Evolutionary conservation across 257 asterid species (phyloP).

Genomic region (Agastache rugosa): DNA sequence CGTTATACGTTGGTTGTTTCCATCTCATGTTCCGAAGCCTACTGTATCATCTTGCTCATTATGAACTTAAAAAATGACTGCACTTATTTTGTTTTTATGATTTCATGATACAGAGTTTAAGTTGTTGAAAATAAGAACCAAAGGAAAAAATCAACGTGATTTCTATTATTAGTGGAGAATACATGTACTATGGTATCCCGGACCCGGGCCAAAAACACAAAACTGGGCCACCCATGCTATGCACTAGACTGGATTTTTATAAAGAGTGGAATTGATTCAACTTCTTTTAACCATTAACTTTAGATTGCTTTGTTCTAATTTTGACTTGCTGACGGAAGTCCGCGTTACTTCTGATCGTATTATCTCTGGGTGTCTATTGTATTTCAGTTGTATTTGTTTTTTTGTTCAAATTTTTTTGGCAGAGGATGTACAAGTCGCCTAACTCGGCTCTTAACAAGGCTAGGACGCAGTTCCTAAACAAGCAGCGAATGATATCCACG

Average conservation of each 20-base stretch:
- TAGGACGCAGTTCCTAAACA: slow-evolving; percentile 69
- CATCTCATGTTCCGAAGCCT: not conserved
- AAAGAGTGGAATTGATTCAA: not conserved
- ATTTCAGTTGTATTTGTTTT: not conserved
- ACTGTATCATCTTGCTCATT: slow-evolving; percentile 9
- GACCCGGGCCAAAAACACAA: not conserved
- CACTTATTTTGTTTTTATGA: not conserved
- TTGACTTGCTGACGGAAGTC: not conserved
- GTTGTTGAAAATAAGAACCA: not conserved
- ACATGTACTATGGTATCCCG: not conserved
- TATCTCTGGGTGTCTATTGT: not conserved
- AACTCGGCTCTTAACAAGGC: slow-evolving; percentile 73
- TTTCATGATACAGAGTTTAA: not conserved
- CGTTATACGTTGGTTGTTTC: not conserved
- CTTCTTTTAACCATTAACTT: not conserved
- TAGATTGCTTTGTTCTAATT: not conserved
- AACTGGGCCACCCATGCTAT: not conserved
- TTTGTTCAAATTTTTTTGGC: slow-evolving; percentile 17
- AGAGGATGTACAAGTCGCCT: slow-evolving; percentile 71
- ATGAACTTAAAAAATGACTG: not conserved
- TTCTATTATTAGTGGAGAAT: too few species aligned
- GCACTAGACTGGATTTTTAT: not conserved
- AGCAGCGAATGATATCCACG: slow-evolving; percentile 66
- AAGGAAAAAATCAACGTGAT: not conserved
- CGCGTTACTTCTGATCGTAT: not conserved